Conservation (phyloP, 2,329 filamentous ascomycete species). For the Trichoderma guizhouense region DNA sequence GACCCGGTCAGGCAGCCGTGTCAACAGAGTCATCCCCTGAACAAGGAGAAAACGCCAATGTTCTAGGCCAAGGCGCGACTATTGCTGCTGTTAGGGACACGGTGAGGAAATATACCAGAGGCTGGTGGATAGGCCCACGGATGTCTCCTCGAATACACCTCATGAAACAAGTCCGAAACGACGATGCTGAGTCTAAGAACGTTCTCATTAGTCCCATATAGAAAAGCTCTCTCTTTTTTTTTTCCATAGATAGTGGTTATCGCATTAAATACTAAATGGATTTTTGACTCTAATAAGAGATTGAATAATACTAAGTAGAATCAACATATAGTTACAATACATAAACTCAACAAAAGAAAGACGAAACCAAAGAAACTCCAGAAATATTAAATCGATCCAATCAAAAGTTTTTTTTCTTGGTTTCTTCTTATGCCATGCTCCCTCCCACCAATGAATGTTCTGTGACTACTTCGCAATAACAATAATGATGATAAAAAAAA, state of each 20-base stretch:
- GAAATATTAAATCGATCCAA: neutral
- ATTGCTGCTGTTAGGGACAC: conserved; percentile 39
- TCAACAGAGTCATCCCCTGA: conserved; percentile 16
- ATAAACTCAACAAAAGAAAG: neutral
- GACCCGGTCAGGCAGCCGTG: conserved; percentile 39
- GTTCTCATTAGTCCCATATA: neutral
- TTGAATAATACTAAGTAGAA: neutral
- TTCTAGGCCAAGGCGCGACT: conserved; percentile 45
- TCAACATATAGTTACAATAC: neutral
- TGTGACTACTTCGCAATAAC: neutral
- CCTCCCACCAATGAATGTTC: conserved; percentile 1
- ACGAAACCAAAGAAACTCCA: neutral
- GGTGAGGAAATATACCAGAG: conserved; percentile 49
- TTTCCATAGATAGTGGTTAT: too few relatives aligned
- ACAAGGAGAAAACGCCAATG: conserved; percentile 13
- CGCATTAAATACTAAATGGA: neutral
- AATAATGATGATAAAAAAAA: neutral
- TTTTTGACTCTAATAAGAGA: neutral
- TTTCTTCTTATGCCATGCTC: neutral
- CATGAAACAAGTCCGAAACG: conserved; percentile 36
- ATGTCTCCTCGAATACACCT: conserved; percentile 57
- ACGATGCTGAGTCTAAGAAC: neutral
- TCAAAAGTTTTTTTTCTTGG: neutral
- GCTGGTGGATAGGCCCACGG: conserved; percentile 63
- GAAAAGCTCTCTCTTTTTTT: neutral